Conservation (phyloP, 2,329 filamentous ascomycete genomes). For the Aureobasidium lini region DNA sequence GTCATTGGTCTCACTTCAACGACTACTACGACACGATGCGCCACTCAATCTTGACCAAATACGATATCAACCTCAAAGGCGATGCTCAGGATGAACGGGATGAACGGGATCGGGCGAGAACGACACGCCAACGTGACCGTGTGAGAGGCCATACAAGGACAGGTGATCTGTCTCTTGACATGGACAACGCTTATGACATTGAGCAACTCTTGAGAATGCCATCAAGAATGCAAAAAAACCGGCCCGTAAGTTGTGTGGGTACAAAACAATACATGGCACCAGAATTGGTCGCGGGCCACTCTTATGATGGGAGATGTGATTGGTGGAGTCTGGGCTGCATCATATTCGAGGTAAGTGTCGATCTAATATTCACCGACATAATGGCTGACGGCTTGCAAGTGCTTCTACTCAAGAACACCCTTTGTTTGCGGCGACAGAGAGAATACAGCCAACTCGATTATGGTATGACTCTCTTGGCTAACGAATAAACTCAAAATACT, state of each 20-base stretch:
- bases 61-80: slow-evolving; percentile 66
- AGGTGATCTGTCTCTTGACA: slow-evolving; percentile 17
- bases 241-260: slow-evolving; percentile 77
- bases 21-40: slow-evolving; percentile 78
- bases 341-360: slow-evolving; percentile 60
- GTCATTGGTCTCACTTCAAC: slow-evolving; percentile 88
- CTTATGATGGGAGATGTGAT: slow-evolving; percentile 89
- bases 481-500: background rate
- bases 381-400: slow-evolving; percentile 38
- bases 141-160: slow-evolving; percentile 16
- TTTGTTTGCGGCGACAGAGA: slow-evolving; percentile 77
- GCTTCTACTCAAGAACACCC: slow-evolving; percentile 83
- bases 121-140: background rate
- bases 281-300: slow-evolving; percentile 74
- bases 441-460: slow-evolving; percentile 77
- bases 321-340: slow-evolving; percentile 97
- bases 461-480: slow-evolving; percentile 44
- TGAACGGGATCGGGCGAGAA: slow-evolving; percentile 5
- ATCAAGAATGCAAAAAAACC: slow-evolving; percentile 54
- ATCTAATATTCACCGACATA: background rate
- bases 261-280: slow-evolving; percentile 99
- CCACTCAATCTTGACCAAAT: slow-evolving; percentile 66
- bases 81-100: slow-evolving; percentile 63
- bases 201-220: slow-evolving; percentile 33
- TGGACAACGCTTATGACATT: slow-evolving; percentile 16